Percentiles rank a stretch among this genome's conserved stretches.
These are phyloP conservation scores for Trametes polyzona DNA, from an alignment of 1,284 basidiomycete genomes.

Conservation along the genomic window DNA sequence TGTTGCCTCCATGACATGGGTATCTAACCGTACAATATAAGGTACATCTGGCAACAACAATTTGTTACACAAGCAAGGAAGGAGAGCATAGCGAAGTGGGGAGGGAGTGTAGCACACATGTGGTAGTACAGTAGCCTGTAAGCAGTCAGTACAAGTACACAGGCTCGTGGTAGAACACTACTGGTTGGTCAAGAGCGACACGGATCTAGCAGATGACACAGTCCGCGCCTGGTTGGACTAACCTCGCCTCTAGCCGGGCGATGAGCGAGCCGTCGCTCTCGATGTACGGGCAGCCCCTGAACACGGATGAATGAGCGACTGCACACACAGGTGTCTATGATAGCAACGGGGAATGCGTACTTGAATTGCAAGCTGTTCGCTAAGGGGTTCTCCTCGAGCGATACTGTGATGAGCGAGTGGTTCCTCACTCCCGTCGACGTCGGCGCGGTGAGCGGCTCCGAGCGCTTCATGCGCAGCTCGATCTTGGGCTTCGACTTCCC, in stretches of 20 bases:
- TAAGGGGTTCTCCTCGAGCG: constrained; percentile 49
- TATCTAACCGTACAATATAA: too few relatives aligned
- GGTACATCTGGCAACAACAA: too few relatives aligned
- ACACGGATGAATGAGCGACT: neutral
- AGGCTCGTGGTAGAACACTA: neutral
- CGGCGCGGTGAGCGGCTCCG: constrained; percentile 28
- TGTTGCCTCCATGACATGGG: too few relatives aligned
- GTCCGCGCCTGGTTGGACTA: constrained; percentile 50
- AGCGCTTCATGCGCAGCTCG: constrained; percentile 46
- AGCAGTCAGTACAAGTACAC: neutral
- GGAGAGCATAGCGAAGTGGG: too few relatives aligned
- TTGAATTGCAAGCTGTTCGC: constrained; percentile 57
- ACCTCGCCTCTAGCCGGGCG: constrained; percentile 56
- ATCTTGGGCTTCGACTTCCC: constrained; percentile 44
- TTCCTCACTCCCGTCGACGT: neutral
- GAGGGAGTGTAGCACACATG: too few relatives aligned
- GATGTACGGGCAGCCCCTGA: constrained; percentile 61
- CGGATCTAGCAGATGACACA: constrained; percentile 62
- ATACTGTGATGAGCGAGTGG: constrained; percentile 40
- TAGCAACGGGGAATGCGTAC: constrained; percentile 43
- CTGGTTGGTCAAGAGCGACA: neutral
- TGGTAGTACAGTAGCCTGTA: too few relatives aligned
- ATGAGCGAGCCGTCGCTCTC: constrained; percentile 54
- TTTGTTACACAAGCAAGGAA: too few relatives aligned
- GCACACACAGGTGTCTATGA: too few relatives aligned